These are phyloP conservation scores for Giardia muris DNA, from an alignment of 208 protist species.

Conservation along the genomic window DNA sequence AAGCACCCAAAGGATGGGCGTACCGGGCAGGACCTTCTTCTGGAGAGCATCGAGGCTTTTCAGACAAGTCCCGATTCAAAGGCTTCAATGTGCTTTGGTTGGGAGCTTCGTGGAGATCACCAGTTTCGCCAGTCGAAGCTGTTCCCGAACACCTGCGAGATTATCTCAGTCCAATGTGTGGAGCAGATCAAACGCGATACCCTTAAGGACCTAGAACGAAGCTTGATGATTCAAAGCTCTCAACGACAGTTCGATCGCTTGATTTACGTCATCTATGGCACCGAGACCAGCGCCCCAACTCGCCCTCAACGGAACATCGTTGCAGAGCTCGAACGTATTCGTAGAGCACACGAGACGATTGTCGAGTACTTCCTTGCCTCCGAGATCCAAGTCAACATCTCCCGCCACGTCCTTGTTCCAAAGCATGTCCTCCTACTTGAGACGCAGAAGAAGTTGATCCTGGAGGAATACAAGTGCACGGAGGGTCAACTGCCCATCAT, in stretches of 20 bases:
- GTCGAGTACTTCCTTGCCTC: conserved; percentile 76
- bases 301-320: background rate
- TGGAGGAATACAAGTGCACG: conserved; percentile 18
- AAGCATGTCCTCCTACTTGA: conserved; percentile 66
- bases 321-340: background rate
- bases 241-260: background rate
- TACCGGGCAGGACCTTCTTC: background rate
- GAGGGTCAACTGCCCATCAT: conserved; percentile 35
- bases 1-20: background rate
- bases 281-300: background rate
- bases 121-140: background rate
- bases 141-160: background rate
- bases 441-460: conserved; percentile 41
- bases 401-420: conserved; percentile 80
- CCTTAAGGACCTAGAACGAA: background rate
- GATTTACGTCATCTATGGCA: background rate
- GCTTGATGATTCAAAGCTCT: background rate
- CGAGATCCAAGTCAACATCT: conserved; percentile 85
- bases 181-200: background rate
- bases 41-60: too few relatives aligned
- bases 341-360: conserved; percentile 26
- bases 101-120: background rate
- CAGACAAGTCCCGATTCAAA: background rate
- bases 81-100: too few relatives aligned
- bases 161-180: background rate